Base-by-base conservation (phyloP, 2,329 filamentous ascomycete species). In the Esteya vermicola region DNA sequence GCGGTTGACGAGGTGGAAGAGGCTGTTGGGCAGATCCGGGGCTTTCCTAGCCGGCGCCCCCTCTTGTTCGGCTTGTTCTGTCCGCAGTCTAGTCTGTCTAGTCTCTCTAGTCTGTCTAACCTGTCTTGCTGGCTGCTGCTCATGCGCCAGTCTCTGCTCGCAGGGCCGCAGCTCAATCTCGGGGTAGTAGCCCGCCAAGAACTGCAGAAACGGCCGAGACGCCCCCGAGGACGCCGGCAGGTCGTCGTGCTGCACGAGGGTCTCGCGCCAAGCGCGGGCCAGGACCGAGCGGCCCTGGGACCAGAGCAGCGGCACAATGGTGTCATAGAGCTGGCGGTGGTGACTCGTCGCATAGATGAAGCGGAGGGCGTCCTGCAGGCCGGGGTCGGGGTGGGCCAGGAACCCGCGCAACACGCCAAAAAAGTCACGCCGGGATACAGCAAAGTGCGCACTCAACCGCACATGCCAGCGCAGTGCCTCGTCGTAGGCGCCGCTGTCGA, bases 231-330 rank as follows among this genome's bases (percentile, higher is more conserved):
- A 39, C 36, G 12, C 13, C 3, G 70, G 68, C 22, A 54, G 32
- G 43, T 74, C 70, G 16, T 56, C 52, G 35, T 59, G 56, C 2
- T 47, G 44, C 25, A 65, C 43, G 12, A 70, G 57, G 4, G 58
- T 51, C 20, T 54, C 54, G 31, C 70, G 63, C 71, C 71, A 75
- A n/a, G 48, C 46, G 9, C 53, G 55, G 7, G 70, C 70, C 14
- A 65, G 45, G 3, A 48, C 48, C 1, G 64, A 63, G 26, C 59
- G 53, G 1, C 70, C 70, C n/a, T 57, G 53, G 5, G 58, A 52
- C 47, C 66, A 74, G 2, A 75, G 55, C 38, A 62, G 53, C 4
- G 71, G 68, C n/a, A 75, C 59, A 8, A 75, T 41, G 18, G 56
- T 52, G 46, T 73, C 69, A 49, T 75, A 75, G 0, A 73, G 47